These are phyloP conservation scores for Terana coerulea DNA, from an alignment of 768 basidiomycete genomes.

Conservation along the genomic window DNA sequence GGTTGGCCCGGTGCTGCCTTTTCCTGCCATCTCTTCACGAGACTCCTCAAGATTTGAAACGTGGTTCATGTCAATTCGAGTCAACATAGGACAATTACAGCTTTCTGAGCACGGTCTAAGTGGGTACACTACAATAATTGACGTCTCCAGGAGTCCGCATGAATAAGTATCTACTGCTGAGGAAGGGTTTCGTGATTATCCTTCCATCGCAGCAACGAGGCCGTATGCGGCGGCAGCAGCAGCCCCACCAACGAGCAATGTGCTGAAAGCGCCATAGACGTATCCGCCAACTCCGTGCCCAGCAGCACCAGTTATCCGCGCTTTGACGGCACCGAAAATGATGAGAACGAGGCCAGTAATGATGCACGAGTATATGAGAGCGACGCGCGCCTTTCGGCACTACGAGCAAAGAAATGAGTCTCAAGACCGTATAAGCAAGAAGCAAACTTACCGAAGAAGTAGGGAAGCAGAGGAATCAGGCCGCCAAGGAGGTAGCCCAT, in stretches of 20 bases:
- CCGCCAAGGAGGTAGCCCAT: constrained; percentile 93
- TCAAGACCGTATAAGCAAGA: background rate
- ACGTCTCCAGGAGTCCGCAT: background rate
- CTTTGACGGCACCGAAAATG: constrained; percentile 88
- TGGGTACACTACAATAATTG: background rate
- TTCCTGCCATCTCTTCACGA: too few species aligned
- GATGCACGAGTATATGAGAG: constrained; percentile 70
- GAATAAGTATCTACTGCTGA: background rate
- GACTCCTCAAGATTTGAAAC: too few species aligned
- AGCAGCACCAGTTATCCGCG: constrained; percentile 77
- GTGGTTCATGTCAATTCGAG: too few species aligned
- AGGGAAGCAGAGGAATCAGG: constrained; percentile 86
- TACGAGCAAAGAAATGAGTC: background rate
- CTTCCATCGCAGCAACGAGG: constrained; percentile 50
- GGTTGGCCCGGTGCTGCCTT: too few species aligned
- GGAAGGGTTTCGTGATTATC: background rate
- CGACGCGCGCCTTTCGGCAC: constrained; percentile 59
- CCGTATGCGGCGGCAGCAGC: constrained; percentile 78
- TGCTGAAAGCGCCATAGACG: constrained; percentile 83
- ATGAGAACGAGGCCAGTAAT: constrained; percentile 85
- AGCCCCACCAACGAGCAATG: constrained; percentile 83
- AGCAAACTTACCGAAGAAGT: constrained; percentile 66
- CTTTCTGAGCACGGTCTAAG: background rate
- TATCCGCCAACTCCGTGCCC: constrained; percentile 65
- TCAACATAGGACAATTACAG: too few species aligned